Conservation (phyloP, 169 alveolate genomes). For the Plasmodium vivax region DNA sequence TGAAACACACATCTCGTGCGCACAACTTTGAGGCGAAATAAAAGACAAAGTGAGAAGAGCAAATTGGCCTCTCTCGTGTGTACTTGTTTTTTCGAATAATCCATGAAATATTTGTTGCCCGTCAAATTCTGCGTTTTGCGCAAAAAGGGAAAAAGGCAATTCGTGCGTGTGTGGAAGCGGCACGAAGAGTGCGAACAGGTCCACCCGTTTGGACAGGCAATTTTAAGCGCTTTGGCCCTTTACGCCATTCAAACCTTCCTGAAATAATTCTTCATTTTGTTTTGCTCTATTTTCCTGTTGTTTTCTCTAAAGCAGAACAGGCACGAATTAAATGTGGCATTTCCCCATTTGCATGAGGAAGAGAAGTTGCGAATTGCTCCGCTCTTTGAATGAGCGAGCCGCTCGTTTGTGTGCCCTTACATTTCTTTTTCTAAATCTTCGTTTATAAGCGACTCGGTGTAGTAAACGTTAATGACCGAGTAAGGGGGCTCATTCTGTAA, state of each 20-base stretch:
- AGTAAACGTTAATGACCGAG: slow-evolving; percentile 38
- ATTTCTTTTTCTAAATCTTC: slow-evolving; percentile 56
- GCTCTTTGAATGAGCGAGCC: not conserved
- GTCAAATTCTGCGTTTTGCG: slow-evolving; percentile 9
- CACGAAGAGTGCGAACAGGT: not conserved
- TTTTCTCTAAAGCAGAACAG: slow-evolving; percentile 35
- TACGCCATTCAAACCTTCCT: slow-evolving; percentile 18
- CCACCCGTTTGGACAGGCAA: not conserved
- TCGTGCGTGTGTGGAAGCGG: not conserved
- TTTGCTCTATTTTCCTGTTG: slow-evolving; percentile 32
- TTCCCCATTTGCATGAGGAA: not conserved
- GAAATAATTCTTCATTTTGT: slow-evolving; percentile 42
- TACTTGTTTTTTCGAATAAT: slow-evolving; percentile 52
- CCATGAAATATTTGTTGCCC: slow-evolving; percentile 55
- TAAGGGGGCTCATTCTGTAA: slow-evolving; percentile 70
- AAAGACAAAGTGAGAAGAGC: not conserved
- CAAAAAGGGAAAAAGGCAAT: not conserved
- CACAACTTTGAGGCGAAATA: not conserved
- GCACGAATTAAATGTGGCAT: not conserved
- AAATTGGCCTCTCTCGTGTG: not conserved
- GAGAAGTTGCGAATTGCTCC: not conserved
- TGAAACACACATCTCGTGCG: not conserved
- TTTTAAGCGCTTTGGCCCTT: not conserved
- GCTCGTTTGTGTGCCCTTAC: slow-evolving; percentile 9
- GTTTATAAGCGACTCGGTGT: slow-evolving; percentile 41